These are phyloP conservation scores for Aspergillus pseudoviridinutans DNA, from an alignment of 2,329 filamentous ascomycete species.

Conservation along the genomic window DNA sequence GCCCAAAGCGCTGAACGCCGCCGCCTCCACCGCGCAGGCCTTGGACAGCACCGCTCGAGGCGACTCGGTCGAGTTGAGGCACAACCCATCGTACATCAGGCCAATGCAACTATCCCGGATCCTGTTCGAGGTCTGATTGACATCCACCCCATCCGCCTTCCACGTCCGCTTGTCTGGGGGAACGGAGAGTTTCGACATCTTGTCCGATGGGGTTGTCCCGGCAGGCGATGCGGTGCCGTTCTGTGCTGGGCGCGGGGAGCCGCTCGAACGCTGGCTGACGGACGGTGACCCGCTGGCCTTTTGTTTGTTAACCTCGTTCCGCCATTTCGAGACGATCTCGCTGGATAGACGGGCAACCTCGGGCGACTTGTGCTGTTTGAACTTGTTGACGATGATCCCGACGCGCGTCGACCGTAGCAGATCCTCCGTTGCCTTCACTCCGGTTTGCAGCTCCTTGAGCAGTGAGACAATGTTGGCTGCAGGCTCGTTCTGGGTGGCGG, in stretches of 20 bases:
- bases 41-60: constrained; percentile 64
- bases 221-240: constrained; percentile 54
- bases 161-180: constrained; percentile 74
- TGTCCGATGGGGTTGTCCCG: constrained; percentile 42
- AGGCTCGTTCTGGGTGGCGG: constrained; percentile 69
- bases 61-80: constrained; percentile 57
- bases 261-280: constrained; percentile 37
- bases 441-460: constrained; percentile 73
- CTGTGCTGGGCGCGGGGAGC: constrained; percentile 43
- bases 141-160: constrained; percentile 75
- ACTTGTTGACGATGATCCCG: constrained; percentile 82
- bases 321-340: constrained; percentile 73
- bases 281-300: constrained; percentile 39
- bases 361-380: constrained; percentile 72
- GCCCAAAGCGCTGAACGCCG: constrained; percentile 66
- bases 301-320: constrained; percentile 46
- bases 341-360: constrained; percentile 69
- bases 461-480: constrained; percentile 67
- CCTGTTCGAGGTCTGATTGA: constrained; percentile 67
- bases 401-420: constrained; percentile 87
- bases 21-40: constrained; percentile 70
- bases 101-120: constrained; percentile 82
- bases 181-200: constrained; percentile 52
- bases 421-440: constrained; percentile 81
- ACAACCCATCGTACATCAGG: constrained; percentile 90